Conservation (phyloP, 2,329 filamentous ascomycete genomes). For the Huntiella bhutanensis region DNA sequence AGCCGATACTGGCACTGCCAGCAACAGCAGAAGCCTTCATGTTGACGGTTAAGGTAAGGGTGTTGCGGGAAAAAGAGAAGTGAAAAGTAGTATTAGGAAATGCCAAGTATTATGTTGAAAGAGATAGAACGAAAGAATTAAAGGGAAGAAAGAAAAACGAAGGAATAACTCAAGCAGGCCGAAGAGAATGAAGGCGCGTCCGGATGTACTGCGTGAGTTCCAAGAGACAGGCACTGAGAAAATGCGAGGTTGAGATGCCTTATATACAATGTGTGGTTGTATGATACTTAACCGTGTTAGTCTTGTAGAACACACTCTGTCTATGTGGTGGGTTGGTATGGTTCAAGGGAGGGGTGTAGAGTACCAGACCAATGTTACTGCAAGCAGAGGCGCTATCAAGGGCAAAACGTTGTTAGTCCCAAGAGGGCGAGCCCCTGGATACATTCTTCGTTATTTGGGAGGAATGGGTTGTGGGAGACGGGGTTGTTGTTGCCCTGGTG, state of each 20-base stretch:
- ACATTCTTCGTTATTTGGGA: too few species aligned
- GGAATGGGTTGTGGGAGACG: too few species aligned
- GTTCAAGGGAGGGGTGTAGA: too few species aligned
- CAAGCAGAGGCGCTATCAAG: too few species aligned
- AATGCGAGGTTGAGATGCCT: not conserved
- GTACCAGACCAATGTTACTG: too few species aligned
- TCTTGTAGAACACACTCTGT: too few species aligned
- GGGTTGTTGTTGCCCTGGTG: too few species aligned
- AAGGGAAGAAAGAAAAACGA: constrained; percentile 3
- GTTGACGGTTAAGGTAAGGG: not conserved
- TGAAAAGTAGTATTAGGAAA: not conserved
- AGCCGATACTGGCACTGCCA: constrained; percentile 6
- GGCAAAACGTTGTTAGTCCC: too few species aligned
- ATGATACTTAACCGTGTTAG: too few species aligned
- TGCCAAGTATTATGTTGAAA: not conserved
- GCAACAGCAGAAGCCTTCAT: constrained; percentile 9
- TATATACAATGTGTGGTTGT: too few species aligned
- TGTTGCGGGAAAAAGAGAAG: not conserved
- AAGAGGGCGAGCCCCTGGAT: too few species aligned
- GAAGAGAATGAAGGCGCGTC: constrained; percentile 7
- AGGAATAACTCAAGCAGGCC: constrained; percentile 1
- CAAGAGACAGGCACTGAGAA: not conserved
- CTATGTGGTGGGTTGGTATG: too few species aligned
- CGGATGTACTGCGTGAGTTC: constrained; percentile 6
- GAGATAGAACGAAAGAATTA: not conserved